phyloP scores from a whole-genome alignment of 805 yeast species.

The Komagataella pastoris region DNA sequence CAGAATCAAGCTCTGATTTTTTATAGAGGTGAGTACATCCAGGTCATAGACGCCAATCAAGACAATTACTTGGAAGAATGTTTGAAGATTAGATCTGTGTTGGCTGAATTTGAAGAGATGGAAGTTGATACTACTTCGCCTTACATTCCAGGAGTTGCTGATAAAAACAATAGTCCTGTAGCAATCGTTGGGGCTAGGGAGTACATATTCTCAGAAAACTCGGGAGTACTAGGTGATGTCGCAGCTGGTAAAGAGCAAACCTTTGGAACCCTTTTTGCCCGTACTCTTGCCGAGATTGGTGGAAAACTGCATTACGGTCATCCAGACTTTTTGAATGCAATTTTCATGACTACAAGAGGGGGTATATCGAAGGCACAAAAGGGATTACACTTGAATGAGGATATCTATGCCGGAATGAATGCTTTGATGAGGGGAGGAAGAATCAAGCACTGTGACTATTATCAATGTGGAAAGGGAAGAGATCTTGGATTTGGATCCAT shows the following conservation, averaged over 20 bases:
- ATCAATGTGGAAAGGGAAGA: constrained; percentile 94
- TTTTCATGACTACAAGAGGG: constrained; percentile 90
- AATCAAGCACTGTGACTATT: constrained; percentile 90
- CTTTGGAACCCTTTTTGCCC: constrained; percentile 88
- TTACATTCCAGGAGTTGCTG: constrained; percentile 42
- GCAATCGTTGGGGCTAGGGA: constrained; percentile 95
- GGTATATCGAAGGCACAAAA: constrained; percentile 93
- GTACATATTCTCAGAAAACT: constrained; percentile 84
- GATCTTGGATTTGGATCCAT: constrained; percentile 91
- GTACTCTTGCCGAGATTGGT: constrained; percentile 88
- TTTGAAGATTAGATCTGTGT: constrained; percentile 72
- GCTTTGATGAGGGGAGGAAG: constrained; percentile 85
- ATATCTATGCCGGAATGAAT: constrained; percentile 91
- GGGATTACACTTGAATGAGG: constrained; percentile 87
- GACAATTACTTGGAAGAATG: constrained; percentile 94
- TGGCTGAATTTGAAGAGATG: constrained; percentile 85
- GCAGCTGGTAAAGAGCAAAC: constrained; percentile 98
- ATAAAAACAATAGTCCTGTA: constrained; percentile 38
- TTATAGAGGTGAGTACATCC: constrained; percentile 89
- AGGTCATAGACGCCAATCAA: constrained; percentile 92
- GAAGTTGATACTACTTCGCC: constrained; percentile 20
- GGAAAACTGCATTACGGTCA: constrained; percentile 94
- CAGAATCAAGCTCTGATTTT: constrained; percentile 82
- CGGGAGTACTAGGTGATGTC: constrained; percentile 87
- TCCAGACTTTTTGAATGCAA: constrained; percentile 86